phyloP scores from a whole-genome alignment of 257 asterid species.

The Dorcoceras hygrometricum region DNA sequence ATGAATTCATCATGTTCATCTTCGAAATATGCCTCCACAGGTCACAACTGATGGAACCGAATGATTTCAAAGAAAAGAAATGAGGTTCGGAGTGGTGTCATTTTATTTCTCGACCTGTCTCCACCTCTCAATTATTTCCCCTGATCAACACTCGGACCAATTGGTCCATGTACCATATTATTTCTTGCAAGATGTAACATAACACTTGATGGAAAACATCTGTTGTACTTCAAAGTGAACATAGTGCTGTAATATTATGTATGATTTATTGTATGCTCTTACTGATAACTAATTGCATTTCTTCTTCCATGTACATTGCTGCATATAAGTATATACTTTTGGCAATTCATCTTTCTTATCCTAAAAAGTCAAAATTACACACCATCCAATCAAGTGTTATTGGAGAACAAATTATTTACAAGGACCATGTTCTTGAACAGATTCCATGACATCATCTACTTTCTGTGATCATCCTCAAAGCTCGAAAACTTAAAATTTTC shows the following conservation, averaged over 20 bases:
- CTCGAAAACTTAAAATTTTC: no score
- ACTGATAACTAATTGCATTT: neutral
- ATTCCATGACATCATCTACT: neutral
- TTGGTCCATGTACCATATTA: slow-evolving; percentile 29
- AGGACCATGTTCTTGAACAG: neutral
- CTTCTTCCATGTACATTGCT: neutral
- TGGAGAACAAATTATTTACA: no score
- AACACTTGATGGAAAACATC: slow-evolving; percentile 14
- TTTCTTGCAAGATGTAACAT: slow-evolving; percentile 22
- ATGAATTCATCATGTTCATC: slow-evolving; percentile 4
- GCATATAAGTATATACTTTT: no score
- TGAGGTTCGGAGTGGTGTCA: neutral
- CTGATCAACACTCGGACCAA: neutral
- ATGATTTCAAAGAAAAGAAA: neutral
- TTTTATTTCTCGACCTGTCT: neutral
- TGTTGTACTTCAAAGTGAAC: slow-evolving; percentile 19
- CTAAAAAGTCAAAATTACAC: no score
- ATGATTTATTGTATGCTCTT: slow-evolving; percentile 28
- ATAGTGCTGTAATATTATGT: slow-evolving; percentile 9
- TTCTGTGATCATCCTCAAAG: neutral
- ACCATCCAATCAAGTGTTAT: no score
- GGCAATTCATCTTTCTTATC: no score
- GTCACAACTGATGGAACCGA: slow-evolving; percentile 29
- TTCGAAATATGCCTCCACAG: slow-evolving; percentile 32
- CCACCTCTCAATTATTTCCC: neutral